Evolutionary conservation across 2,329 filamentous ascomycete species (phyloP).

Genomic region (Penicillium sclerotiorum): DNA sequence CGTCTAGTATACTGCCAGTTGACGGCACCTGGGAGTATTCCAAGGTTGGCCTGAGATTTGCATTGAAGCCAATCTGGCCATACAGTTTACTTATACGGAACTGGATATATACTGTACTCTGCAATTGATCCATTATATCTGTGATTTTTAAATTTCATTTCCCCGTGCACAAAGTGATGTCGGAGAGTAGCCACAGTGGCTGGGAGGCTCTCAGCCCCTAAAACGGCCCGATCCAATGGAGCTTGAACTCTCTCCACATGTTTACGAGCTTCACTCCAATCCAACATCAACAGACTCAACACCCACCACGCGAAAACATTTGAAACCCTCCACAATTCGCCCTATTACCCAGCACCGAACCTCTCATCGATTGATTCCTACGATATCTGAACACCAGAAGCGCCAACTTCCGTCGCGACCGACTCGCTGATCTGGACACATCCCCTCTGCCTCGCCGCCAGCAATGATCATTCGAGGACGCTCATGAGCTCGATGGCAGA

Average conservation of each 20-base stretch:
- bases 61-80: no score
- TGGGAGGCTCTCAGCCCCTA: conserved; percentile 2
- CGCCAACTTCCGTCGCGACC: neutral
- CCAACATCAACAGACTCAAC: neutral
- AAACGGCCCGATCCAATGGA: conserved; percentile 8
- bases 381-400: neutral
- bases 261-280: conserved; percentile 6
- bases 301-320: neutral
- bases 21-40: no score
- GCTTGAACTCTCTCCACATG: conserved; percentile 7
- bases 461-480: conserved; percentile 56
- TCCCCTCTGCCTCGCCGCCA: conserved; percentile 32
- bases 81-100: no score
- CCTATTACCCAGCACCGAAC: neutral
- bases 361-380: no score
- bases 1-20: no score
- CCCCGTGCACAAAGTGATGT: no score
- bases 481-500: conserved; percentile 71
- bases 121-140: no score
- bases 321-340: neutral
- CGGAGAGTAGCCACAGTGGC: conserved; percentile 9
- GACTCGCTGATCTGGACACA: conserved; percentile 1
- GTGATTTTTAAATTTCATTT: no score
- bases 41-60: no score
- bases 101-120: no score